phyloP scores from a whole-genome alignment of 345 rosid species.

The Barbarea vulgaris region DNA sequence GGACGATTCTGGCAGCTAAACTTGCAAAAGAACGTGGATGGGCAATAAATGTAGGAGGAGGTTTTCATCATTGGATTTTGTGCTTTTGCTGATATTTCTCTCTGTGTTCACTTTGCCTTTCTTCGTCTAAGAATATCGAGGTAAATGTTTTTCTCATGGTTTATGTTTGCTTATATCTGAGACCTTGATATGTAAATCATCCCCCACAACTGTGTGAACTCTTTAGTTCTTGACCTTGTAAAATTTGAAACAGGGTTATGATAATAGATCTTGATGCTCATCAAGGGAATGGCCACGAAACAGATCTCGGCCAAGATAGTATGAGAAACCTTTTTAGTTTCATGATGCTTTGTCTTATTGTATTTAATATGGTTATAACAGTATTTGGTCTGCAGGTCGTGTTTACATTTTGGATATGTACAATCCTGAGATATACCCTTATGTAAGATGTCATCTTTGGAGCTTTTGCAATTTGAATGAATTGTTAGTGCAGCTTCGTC shows the following conservation, averaged over 20 bases:
- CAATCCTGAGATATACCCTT: conserved; percentile 87
- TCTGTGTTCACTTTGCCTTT: conserved; percentile 82
- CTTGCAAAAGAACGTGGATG: conserved; percentile 89
- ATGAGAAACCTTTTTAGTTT: conserved; percentile 29
- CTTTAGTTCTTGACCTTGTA: conserved; percentile 19
- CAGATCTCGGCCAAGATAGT: conserved; percentile 80
- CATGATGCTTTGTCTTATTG: conserved; percentile 9
- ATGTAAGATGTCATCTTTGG: conserved; percentile 53
- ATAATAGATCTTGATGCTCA: conserved; percentile 98
- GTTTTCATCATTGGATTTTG: conserved; percentile 99
- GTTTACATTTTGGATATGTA: conserved; percentile 89
- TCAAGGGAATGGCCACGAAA: conserved; percentile 99
- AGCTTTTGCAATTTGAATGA: conserved; percentile 4
- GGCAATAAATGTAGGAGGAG: conserved; percentile 97
- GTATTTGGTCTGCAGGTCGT: conserved; percentile 54
- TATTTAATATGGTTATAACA: conserved; percentile 22
- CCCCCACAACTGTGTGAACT: not conserved
- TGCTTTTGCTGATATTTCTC: conserved; percentile 90
- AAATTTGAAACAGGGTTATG: conserved; percentile 68
- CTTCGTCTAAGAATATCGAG: conserved; percentile 67
- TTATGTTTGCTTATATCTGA: not conserved
- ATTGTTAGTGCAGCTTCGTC: not conserved
- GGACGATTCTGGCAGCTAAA: conserved; percentile 87
- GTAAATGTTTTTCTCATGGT: conserved; percentile 37
- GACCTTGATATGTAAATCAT: not conserved